Evolutionary conservation across 208 protist species (phyloP).

Genomic region (Wallacemonas sp.): DNA sequence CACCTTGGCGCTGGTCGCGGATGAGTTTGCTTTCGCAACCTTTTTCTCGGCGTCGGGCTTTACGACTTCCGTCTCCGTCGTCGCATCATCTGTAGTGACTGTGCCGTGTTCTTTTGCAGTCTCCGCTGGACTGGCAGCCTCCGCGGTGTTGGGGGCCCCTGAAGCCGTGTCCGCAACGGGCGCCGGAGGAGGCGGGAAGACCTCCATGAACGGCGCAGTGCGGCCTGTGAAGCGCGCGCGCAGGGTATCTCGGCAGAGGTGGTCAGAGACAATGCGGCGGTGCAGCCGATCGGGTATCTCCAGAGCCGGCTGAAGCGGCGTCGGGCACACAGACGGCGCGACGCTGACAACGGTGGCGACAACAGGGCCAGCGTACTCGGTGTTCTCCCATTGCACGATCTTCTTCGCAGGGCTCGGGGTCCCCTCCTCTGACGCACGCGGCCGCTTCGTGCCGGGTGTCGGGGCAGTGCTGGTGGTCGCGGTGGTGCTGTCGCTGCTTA

Average conservation of each 20-base stretch:
- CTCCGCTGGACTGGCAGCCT: too few relatives aligned
- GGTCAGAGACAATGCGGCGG: constrained; percentile 49
- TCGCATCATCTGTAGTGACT: background rate
- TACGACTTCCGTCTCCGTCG: background rate
- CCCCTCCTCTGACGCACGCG: background rate
- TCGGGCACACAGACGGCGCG: constrained; percentile 32
- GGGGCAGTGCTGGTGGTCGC: background rate
- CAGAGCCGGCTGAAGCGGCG: constrained; percentile 73
- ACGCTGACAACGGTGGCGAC: constrained; percentile 4
- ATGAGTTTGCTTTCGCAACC: background rate
- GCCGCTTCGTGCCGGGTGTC: constrained; percentile 4
- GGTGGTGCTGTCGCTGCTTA: constrained; percentile 6
- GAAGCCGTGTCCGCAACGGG: background rate
- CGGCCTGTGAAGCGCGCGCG: constrained; percentile 52
- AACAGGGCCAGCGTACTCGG: background rate
- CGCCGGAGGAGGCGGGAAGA: constrained; percentile 20
- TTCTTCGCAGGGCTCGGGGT: background rate
- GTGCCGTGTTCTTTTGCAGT: too few relatives aligned
- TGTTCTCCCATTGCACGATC: constrained; percentile 1
- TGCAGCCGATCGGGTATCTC: constrained; percentile 55
- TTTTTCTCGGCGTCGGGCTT: background rate
- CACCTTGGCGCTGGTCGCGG: background rate
- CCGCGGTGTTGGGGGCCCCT: background rate
- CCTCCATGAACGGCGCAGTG: constrained; percentile 15
- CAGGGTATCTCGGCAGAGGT: constrained; percentile 55